A percentile compares a stretch with the other conserved stretches of the same genome.
These are phyloP conservation scores for Parachlorella kessleri DNA, from an alignment of 139 green algal species.

Conservation along the genomic window DNA sequence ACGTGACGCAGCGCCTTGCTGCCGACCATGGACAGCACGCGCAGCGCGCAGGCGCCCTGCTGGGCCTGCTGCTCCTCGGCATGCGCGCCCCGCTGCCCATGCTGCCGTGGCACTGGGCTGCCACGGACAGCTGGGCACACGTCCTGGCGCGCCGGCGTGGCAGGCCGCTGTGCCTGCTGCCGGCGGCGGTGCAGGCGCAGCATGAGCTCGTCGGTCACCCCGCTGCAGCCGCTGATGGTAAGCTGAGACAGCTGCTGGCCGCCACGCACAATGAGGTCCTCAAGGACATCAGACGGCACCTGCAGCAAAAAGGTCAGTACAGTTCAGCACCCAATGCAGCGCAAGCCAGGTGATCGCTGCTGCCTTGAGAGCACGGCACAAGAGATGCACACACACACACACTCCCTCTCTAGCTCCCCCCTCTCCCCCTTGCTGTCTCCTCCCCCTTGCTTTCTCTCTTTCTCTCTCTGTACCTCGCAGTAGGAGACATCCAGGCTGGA, in stretches of 20 bases:
- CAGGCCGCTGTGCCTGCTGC: no score
- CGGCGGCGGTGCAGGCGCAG: conserved; percentile 10
- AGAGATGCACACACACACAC: no score
- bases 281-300: conserved; percentile 22
- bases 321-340: no score
- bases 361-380: no score
- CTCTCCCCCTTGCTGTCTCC: no score
- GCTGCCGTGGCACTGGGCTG: conserved; percentile 1
- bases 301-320: no score
- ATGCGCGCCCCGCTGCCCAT: not conserved
- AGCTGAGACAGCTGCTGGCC: conserved; percentile 37
- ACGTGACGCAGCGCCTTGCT: conserved; percentile 45
- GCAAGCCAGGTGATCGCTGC: no score
- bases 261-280: conserved; percentile 21
- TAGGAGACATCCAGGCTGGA: conserved; percentile 58
- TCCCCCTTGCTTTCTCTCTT: no score
- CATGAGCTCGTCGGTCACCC: conserved; percentile 46
- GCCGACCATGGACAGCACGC: conserved; percentile 50
- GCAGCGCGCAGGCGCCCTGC: conserved; percentile 18
- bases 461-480: conserved; percentile 32
- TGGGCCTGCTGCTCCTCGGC: not conserved
- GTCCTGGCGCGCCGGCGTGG: no score
- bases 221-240: conserved; percentile 50
- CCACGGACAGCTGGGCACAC: not conserved
- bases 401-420: no score